Evolutionary conservation across 2,329 filamentous ascomycete species (phyloP).

Genomic region (Xylariaceae sp.): DNA sequence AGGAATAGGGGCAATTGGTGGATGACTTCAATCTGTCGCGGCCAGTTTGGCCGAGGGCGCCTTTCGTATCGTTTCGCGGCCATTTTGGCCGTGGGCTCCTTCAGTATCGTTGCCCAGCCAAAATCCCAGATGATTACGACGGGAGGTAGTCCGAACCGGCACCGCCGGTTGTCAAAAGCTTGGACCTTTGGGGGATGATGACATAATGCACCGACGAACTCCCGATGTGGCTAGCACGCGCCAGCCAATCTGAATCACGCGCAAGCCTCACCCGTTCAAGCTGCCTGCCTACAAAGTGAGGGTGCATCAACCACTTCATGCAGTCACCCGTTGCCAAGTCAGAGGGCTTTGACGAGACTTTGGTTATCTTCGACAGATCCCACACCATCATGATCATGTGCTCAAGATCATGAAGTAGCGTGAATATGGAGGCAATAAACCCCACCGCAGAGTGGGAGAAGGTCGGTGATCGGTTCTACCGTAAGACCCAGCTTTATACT

Average conservation of each 20-base stretch:
- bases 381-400: not conserved
- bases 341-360: constrained; percentile 1
- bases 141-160: too few relatives aligned
- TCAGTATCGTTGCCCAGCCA: not conserved
- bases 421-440: constrained; percentile 53
- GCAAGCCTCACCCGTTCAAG: constrained; percentile 2
- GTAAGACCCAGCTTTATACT: constrained; percentile 90
- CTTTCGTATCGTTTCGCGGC: too few relatives aligned
- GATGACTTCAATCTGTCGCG: too few relatives aligned
- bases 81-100: not conserved
- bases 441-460: constrained; percentile 90
- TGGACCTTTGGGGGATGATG: not conserved
- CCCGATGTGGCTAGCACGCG: not conserved
- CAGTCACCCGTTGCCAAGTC: constrained; percentile 4
- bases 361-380: constrained; percentile 4
- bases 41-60: too few relatives aligned
- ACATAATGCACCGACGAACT: constrained; percentile 3
- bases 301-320: constrained; percentile 4
- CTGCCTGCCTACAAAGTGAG: constrained; percentile 3
- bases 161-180: not conserved
- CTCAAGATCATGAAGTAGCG: constrained; percentile 23
- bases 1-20: too few relatives aligned
- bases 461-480: constrained; percentile 90
- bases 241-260: constrained; percentile 3
- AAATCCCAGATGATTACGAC: too few relatives aligned